Evolutionary conservation across 2,329 filamentous ascomycete genomes (phyloP), one percentile per base, ranked within the genome.

Genomic region (Paraphaeosphaeria minitans): DNA sequence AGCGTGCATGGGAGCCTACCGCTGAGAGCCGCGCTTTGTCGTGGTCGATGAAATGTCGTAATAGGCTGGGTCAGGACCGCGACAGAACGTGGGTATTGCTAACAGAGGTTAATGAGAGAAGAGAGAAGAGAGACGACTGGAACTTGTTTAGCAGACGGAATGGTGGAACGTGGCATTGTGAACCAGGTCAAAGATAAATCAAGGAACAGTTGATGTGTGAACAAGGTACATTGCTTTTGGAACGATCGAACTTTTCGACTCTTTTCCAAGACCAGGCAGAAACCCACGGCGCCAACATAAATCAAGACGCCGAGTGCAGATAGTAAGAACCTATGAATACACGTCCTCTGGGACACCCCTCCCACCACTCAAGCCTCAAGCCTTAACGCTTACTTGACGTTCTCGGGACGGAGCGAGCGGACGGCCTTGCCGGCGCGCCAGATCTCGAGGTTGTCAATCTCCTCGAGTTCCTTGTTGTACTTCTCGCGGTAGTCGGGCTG

Each of bases 341-440:
- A 70, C 59, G 62, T 53, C 58, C 27, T 49, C 52, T 29, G 27
- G 35, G 51, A 53, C 51, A 45, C 62, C 46, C 53, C 52, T 47
- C 41, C 19, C 46, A 47, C 37, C 37, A 50, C 37, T 33, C 31
- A 21, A 6, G 41, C n/a, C n/a, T n/a, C n/a, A n/a, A n/a, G 19
- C 41, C 41, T 7, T 8, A 45, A 47, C 47, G 55, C 59, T 55
- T 75, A 74, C 63, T 77, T 74, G 56, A 65, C 55, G 67, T 77
- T 77, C 72, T 78, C 75, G 43, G 75, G 75, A 55, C 75, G 73
- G 55, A 78, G 73, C 33, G 65, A 71, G 69, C 94, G 90, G 75
- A 99, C 95, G 73, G 95, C 92, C 89, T 97, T 98, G 81, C 95
- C 95, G 67, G 95, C 95, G 77, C 91, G 88, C 95, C 95, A 99